These are phyloP conservation scores for Coniosporium tulheliwenetii DNA, from an alignment of 2,329 filamentous ascomycete species.

Conservation along the genomic window DNA sequence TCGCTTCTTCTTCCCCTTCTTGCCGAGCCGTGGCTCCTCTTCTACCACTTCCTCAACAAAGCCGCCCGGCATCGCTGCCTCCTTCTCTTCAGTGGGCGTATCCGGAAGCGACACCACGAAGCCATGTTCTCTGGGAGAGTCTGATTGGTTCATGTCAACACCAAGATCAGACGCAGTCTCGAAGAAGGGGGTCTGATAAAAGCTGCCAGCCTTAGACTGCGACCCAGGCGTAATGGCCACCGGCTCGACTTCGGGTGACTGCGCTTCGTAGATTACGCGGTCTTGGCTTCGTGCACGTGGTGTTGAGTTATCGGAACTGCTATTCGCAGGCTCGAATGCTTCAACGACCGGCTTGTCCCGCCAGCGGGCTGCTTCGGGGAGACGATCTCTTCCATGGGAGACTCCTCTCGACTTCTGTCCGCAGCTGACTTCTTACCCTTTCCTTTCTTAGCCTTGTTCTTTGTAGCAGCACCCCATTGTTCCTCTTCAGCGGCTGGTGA, in stretches of 20 bases:
- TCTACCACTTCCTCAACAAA: slow-evolving; percentile 31
- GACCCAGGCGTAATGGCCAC: slow-evolving; percentile 6
- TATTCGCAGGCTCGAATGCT: too few species aligned
- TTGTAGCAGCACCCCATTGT: too few species aligned
- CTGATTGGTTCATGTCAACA: slow-evolving; percentile 13
- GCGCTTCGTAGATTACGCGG: slow-evolving; percentile 5
- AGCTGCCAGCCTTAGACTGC: slow-evolving; percentile 10
- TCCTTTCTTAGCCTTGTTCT: not conserved
- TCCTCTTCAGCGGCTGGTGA: too few species aligned
- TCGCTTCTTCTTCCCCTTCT: slow-evolving; percentile 25
- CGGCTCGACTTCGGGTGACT: slow-evolving; percentile 7
- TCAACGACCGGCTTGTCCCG: too few species aligned
- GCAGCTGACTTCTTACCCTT: not conserved
- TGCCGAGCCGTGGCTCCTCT: slow-evolving; percentile 16
- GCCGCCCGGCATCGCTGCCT: slow-evolving; percentile 43
- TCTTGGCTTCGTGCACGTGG: slow-evolving; percentile 10
- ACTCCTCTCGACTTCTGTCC: not conserved
- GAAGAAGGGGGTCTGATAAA: slow-evolving; percentile 23
- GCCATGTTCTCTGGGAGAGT: slow-evolving; percentile 12
- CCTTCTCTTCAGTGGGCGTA: slow-evolving; percentile 35
- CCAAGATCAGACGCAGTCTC: slow-evolving; percentile 25
- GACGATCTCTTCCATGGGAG: slow-evolving; percentile 8
- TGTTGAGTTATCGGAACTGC: not conserved
- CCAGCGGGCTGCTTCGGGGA: not conserved
- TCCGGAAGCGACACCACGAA: slow-evolving; percentile 28